Base-by-base conservation (phyloP, 176 grass and related monocot species). In the Triticum timopheevii region DNA sequence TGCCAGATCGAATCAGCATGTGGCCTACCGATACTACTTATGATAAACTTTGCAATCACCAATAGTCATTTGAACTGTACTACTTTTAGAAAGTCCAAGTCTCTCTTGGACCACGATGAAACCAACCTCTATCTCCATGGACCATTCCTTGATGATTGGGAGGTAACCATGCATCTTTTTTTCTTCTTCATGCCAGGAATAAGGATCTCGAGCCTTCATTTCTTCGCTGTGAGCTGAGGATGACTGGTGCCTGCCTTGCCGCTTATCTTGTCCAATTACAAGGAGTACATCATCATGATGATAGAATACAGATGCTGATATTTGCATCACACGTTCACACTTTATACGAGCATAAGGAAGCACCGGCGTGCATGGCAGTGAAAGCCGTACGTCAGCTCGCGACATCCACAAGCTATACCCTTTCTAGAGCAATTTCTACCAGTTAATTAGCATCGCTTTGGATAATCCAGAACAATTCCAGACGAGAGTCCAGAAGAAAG, bases 391-490 rank as follows among this genome's bases (percentile, higher is more conserved):
- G 12, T 4, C 36, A 30, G 52, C 30, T 72, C 36, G 45, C 65
- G 20, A 27, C 13, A 49, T 71, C 28, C 7, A 35, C 47, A 25
- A 77, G 83, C 33, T 38, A 50, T 76, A 63, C 50, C 25, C 17
- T 44, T 56, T 81, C 74, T 81, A 22, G 70, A 59, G 44, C 77
- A 61, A 33, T 61, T 49, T 44, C 40, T 20, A 69, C 49, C 27
- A 3, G 38, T 63, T 36, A 22, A 35, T 31, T 77, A 63, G 35
- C 83, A 69, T 89, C 12, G 65, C 16, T 42, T 23, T 22, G 30
- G 82, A 81, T 85, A 85, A 59, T 59, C 56, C 56, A 65, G 39
- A 80, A 80, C n/a, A 19, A 59, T n/a, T 73, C 45, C 24, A 25
- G 44, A 27, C 22, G 2, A 74, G 40, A 49, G 15, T 74, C 19